Conservation (phyloP, 2,329 filamentous ascomycete genomes). For the Alternaria metachromatica region DNA sequence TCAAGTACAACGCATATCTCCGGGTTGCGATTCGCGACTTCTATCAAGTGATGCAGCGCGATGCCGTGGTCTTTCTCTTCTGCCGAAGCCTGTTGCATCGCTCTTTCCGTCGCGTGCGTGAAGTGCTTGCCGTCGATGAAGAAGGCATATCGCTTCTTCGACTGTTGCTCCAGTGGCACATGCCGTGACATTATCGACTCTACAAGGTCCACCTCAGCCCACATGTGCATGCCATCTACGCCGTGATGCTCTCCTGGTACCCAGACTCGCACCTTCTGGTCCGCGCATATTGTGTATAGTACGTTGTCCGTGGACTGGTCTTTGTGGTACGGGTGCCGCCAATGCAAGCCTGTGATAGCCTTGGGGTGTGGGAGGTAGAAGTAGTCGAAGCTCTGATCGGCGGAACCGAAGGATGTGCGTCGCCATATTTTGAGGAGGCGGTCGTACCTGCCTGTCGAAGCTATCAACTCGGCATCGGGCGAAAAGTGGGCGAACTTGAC, state of each 20-base stretch:
- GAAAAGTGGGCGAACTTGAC: slow-evolving; percentile 80
- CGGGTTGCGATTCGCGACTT: slow-evolving; percentile 81
- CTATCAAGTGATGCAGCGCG: slow-evolving; percentile 82
- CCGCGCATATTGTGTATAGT: slow-evolving; percentile 85
- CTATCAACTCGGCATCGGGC: slow-evolving; percentile 85
- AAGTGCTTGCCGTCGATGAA: slow-evolving; percentile 85
- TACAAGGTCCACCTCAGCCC: slow-evolving; percentile 79
- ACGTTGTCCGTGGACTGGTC: slow-evolving; percentile 85
- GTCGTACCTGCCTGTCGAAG: slow-evolving; percentile 79
- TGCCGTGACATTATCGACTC: slow-evolving; percentile 69
- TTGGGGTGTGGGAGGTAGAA: slow-evolving; percentile 86
- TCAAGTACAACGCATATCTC: slow-evolving; percentile 90
- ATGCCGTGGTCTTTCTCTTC: slow-evolving; percentile 68
- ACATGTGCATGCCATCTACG: slow-evolving; percentile 76
- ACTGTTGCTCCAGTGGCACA: slow-evolving; percentile 48
- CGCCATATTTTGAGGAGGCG: slow-evolving; percentile 92
- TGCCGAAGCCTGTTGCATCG: slow-evolving; percentile 68
- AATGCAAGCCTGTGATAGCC: slow-evolving; percentile 81
- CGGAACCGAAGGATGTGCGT: slow-evolving; percentile 79
- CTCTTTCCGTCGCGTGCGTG: slow-evolving; percentile 75
- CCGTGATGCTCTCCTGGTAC: slow-evolving; percentile 75
- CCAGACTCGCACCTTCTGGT: slow-evolving; percentile 84
- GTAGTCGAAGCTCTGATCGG: slow-evolving; percentile 87
- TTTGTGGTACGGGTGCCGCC: slow-evolving; percentile 78
- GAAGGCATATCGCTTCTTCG: slow-evolving; percentile 70